These are phyloP conservation scores for Stylonectria norvegica DNA, from an alignment of 2,329 filamentous ascomycete species.

Conservation along the genomic window DNA sequence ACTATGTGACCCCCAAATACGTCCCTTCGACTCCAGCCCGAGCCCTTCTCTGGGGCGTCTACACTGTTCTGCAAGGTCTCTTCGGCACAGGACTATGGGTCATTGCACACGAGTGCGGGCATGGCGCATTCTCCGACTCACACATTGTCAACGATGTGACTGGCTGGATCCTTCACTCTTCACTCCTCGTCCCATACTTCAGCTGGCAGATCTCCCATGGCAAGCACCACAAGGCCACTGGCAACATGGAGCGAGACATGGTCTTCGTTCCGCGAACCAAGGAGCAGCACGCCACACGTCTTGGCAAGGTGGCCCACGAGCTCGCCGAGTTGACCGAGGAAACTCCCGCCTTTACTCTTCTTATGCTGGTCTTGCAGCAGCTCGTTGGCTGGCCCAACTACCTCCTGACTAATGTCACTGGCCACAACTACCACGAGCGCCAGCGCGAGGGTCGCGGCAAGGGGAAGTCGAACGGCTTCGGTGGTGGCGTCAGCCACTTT, in stretches of 20 bases:
- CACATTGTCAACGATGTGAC: conserved; percentile 87
- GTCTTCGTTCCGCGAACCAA: conserved; percentile 95
- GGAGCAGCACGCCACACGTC: conserved; percentile 70
- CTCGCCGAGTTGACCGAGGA: conserved; percentile 89
- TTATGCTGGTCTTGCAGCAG: conserved; percentile 78
- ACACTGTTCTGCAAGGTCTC: conserved; percentile 82
- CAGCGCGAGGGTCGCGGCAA: conserved; percentile 90
- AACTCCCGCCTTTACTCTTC: conserved; percentile 78
- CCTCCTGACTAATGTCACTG: conserved; percentile 86
- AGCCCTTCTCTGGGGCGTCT: conserved; percentile 59
- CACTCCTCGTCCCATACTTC: conserved; percentile 92
- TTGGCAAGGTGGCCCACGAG: conserved; percentile 75
- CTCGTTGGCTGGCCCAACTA: conserved; percentile 92
- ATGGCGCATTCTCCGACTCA: conserved; percentile 93
- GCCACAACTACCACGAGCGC: conserved; percentile 89
- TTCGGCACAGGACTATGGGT: conserved; percentile 96
- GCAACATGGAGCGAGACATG: conserved; percentile 97
- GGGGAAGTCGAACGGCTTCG: conserved; percentile 82
- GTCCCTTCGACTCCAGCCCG: conserved; percentile 68
- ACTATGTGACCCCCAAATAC: conserved; percentile 79
- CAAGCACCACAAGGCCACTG: conserved; percentile 99
- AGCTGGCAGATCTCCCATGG: conserved; percentile 99
- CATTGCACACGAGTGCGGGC: conserved; percentile 94
- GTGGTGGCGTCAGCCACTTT: conserved; percentile 91
- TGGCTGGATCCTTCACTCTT: conserved; percentile 86